These are phyloP conservation scores for Diutina scorzettiae DNA, from an alignment of 1,139 yeast species.

Conservation along the genomic window DNA sequence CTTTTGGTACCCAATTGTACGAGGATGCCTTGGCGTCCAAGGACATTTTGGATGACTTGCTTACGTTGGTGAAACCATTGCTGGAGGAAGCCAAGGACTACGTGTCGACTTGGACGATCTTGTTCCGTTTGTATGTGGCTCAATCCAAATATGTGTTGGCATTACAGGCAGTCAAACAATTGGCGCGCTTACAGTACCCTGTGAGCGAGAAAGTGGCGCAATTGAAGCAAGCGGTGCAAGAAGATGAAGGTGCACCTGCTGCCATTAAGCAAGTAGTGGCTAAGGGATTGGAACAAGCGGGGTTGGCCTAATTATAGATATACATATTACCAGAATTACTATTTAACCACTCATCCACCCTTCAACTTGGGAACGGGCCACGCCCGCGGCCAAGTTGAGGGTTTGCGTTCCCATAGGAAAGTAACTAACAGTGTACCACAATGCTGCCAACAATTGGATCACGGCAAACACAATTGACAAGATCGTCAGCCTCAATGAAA, in stretches of 20 bases:
- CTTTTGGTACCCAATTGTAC: slow-evolving; percentile 32
- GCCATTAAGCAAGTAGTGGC: slow-evolving; percentile 36
- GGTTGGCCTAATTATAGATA: background rate
- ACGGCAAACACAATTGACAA: slow-evolving; percentile 40
- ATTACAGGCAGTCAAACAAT: slow-evolving; percentile 29
- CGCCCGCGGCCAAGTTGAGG: slow-evolving; percentile 37
- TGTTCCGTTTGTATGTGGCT: slow-evolving; percentile 25
- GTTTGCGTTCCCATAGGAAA: slow-evolving; percentile 53
- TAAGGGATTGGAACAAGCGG: slow-evolving; percentile 20
- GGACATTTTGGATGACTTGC: slow-evolving; percentile 18
- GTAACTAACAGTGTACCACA: slow-evolving; percentile 50
- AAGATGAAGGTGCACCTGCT: slow-evolving; percentile 21
- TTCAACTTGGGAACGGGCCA: slow-evolving; percentile 48
- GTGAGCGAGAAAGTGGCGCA: slow-evolving; percentile 17
- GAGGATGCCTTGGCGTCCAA: slow-evolving; percentile 15
- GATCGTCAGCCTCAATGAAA: slow-evolving; percentile 34
- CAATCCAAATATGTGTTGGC: slow-evolving; percentile 37
- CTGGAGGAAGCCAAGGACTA: slow-evolving; percentile 24
- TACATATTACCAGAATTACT: too few relatives aligned
- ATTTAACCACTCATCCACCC: slow-evolving; percentile 42
- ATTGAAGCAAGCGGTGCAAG: slow-evolving; percentile 15
- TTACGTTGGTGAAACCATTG: slow-evolving; percentile 20
- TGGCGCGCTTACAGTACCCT: slow-evolving; percentile 20
- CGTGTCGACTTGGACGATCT: slow-evolving; percentile 24
- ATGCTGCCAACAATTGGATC: slow-evolving; percentile 37